These are phyloP conservation scores for Taphrina betulina DNA, from an alignment of 1,139 yeast genomes.

Conservation along the genomic window DNA sequence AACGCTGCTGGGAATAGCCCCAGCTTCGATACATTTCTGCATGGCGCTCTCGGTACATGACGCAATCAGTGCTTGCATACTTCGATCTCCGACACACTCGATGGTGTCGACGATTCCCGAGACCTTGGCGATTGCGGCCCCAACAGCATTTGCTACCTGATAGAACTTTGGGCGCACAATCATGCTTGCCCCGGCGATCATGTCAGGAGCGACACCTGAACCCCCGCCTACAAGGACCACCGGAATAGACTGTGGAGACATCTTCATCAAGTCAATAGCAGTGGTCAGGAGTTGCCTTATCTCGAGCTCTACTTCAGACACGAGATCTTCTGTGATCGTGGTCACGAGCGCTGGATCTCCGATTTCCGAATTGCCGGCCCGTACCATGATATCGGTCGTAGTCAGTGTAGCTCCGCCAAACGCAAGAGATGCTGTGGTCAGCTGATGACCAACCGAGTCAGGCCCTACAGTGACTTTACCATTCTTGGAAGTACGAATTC, in stretches of 20 bases:
- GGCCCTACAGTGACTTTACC: constrained; percentile 47
- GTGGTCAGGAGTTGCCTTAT: constrained; percentile 44
- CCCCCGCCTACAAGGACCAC: constrained; percentile 52
- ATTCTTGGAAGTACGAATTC: constrained; percentile 43
- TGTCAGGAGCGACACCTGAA: constrained; percentile 47
- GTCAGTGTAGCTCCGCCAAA: constrained; percentile 48
- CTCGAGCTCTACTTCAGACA: constrained; percentile 38
- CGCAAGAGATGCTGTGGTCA: constrained; percentile 42
- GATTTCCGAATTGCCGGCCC: constrained; percentile 39
- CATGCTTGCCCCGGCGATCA: constrained; percentile 48
- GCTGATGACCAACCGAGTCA: constrained; percentile 49
- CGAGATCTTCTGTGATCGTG: constrained; percentile 37
- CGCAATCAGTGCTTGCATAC: constrained; percentile 34
- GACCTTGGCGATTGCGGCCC: constrained; percentile 51
- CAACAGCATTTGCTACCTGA: constrained; percentile 52
- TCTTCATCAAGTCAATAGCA: constrained; percentile 49
- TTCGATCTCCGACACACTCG: constrained; percentile 37
- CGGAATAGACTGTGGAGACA: constrained; percentile 49
- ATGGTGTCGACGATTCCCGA: constrained; percentile 42
- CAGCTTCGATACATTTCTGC: constrained; percentile 35
- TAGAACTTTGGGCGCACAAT: constrained; percentile 48
- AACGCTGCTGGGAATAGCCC: constrained; percentile 36
- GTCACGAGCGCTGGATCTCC: constrained; percentile 41
- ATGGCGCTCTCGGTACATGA: constrained; percentile 35
- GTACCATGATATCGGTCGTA: constrained; percentile 47